Evolutionary conservation across 2,329 filamentous ascomycete species (phyloP), one percentile per base, ranked within the genome.

Genomic region (Corynespora cassiicola): DNA sequence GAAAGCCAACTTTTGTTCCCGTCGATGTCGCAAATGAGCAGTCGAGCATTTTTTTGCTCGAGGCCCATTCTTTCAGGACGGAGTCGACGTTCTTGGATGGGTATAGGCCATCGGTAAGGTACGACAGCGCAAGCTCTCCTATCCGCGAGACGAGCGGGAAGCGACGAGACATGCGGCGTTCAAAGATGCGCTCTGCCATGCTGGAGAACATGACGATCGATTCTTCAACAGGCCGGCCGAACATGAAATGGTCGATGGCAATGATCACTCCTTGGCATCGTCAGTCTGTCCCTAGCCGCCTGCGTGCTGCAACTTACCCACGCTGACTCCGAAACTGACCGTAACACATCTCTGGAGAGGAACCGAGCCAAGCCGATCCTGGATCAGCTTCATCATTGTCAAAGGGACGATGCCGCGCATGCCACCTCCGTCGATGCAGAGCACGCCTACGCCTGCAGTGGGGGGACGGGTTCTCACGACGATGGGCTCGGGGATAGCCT

Each of bases 91-190:
- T 45, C 36, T 22, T 35, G 29, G 40, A 21, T 30, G 21, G 23
- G 24, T 50, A 50, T 31, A 50, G 40, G 10, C 44, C 24, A 19
- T 50, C 25, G 45, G 47, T 30, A 36, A 50, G 39, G 36, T 42
- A 47, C 8, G 24, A 44, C 31, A 45, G 25, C 14, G 30, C 11
- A 33, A 40, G 21, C 18, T 45, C 16, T 31, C 38, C 15, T 29
- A 45, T 19, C 22, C 21, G 24, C 26, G 42, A 41, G 28, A 50
- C 17, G 12, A 47, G 19, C 27, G 20, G 44, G 22, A 50, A 38
- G 17, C 29, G 28, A 36, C 14, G 41, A 25, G 28, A 36, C 22
- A 41, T 21, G 15, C 30, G 25, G 28, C 8, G 30, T 39, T 45
- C 42, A 42, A 50, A 50, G 18, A 36, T 31, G 11, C 10, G 17